phyloP scores from a whole-genome alignment of 2,329 filamentous ascomycete species.

The Exophiala lecanii-corni region DNA sequence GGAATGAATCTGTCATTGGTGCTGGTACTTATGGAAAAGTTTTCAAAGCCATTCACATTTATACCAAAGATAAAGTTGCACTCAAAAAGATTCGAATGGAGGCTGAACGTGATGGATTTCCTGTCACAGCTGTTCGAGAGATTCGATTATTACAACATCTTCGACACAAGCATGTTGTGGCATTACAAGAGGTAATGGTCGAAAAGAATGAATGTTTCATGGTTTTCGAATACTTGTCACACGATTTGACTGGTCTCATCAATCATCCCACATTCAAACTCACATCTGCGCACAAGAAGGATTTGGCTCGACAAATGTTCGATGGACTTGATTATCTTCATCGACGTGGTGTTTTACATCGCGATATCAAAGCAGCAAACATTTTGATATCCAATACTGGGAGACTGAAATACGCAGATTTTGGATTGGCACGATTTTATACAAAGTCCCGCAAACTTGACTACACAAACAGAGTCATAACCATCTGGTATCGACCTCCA shows the following conservation, averaged over 20 bases:
- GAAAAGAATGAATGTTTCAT: constrained; percentile 99
- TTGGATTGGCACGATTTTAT: constrained; percentile 93
- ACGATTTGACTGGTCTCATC: constrained; percentile 89
- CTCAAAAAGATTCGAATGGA: constrained; percentile 93
- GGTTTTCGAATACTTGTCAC: constrained; percentile 97
- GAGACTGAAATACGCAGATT: constrained; percentile 88
- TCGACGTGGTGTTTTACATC: constrained; percentile 84
- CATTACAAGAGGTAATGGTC: constrained; percentile 89
- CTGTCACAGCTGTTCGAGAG: constrained; percentile 83
- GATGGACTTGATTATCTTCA: constrained; percentile 92
- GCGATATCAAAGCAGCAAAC: constrained; percentile 97
- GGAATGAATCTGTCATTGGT: constrained; percentile 94
- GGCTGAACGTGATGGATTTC: constrained; percentile 84
- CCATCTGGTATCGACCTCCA: constrained; percentile 93
- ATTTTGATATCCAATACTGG: constrained; percentile 90
- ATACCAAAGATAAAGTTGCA: constrained; percentile 76
- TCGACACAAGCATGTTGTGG: constrained; percentile 75
- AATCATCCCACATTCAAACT: constrained; percentile 92
- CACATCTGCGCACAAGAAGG: constrained; percentile 80
- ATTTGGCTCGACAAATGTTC: constrained; percentile 88
- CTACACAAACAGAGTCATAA: constrained; percentile 98
- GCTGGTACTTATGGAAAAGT: constrained; percentile 95
- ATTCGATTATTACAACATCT: constrained; percentile 88
- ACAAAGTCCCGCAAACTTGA: constrained; percentile 86
- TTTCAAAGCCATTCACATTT: constrained; percentile 91